A percentile compares a stretch with the other conserved stretches of the same genome.
Conservation (phyloP, 2,329 filamentous ascomycete species). For the Neofusicoccum laricinum region DNA sequence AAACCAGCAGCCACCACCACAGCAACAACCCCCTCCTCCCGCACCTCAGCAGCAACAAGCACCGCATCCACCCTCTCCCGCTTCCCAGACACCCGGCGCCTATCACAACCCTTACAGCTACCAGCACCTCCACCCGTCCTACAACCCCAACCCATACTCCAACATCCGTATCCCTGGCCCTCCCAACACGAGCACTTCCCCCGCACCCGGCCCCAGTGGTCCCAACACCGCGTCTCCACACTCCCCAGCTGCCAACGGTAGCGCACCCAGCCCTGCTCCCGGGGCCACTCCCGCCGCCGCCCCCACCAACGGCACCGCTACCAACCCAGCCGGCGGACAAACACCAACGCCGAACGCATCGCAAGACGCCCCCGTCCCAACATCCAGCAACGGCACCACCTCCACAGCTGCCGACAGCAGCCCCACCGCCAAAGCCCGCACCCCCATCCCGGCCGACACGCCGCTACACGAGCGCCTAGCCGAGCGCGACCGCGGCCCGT, state of each 20-base stretch:
- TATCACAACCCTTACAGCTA: slow-evolving; percentile 28
- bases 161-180: slow-evolving; percentile 12
- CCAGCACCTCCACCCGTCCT: slow-evolving; percentile 1
- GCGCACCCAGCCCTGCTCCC: neutral
- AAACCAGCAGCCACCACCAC: slow-evolving; percentile 1
- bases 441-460: slow-evolving; percentile 1
- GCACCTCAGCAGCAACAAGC: slow-evolving; percentile 22
- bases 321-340: neutral
- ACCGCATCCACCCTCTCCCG: slow-evolving; percentile 29
- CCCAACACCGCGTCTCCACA: neutral
- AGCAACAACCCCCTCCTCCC: slow-evolving; percentile 1
- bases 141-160: slow-evolving; percentile 11
- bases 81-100: slow-evolving; percentile 22
- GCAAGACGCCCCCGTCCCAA: neutral
- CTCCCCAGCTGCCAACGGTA: neutral
- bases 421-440: neutral
- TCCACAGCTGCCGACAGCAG: neutral
- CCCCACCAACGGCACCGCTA: neutral
- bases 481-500: slow-evolving; percentile 50
- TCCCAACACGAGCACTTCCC: neutral
- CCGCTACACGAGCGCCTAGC: slow-evolving; percentile 18
- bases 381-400: neutral
- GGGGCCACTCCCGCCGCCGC: neutral
- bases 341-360: neutral
- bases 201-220: neutral